phyloP scores from a whole-genome alignment of 164 flowering plant species.

The Kingdonia uniflora region DNA sequence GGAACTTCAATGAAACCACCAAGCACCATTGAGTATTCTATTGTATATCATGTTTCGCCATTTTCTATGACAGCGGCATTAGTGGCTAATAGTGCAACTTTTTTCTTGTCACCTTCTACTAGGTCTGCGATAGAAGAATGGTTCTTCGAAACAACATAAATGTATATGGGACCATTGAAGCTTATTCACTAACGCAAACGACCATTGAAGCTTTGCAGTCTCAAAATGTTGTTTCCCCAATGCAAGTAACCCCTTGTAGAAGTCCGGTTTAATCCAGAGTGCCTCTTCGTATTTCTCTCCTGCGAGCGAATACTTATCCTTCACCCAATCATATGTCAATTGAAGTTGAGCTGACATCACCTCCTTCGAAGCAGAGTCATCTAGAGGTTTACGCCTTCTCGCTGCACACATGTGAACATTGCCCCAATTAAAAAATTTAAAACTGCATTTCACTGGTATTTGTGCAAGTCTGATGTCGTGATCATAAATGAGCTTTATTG shows the following conservation, averaged over 20 bases:
- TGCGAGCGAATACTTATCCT: conserved; percentile 72
- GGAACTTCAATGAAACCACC: conserved; percentile 11
- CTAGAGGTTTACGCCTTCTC: conserved; percentile 80
- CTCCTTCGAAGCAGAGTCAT: conserved; percentile 68
- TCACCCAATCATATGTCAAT: conserved; percentile 84
- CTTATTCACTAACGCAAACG: conserved; percentile 77
- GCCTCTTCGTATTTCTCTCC: conserved; percentile 85
- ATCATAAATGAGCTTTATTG: conserved; percentile 86
- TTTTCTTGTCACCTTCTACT: conserved; percentile 29
- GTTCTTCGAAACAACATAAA: conserved; percentile 68
- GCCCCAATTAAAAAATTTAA: conserved; percentile 79
- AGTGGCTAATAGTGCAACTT: conserved; percentile 12
- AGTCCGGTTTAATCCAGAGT: conserved; percentile 75
- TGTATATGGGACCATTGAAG: conserved; percentile 87
- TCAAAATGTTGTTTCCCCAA: conserved; percentile 96
- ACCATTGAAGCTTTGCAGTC: conserved; percentile 97
- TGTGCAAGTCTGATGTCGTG: conserved; percentile 91
- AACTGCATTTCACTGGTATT: conserved; percentile 78
- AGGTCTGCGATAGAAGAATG: conserved; percentile 60
- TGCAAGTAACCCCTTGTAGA: conserved; percentile 90
- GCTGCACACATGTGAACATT: conserved; percentile 98
- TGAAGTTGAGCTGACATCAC: conserved; percentile 59
- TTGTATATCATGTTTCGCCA: conserved; percentile 5
- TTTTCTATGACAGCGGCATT: conserved; percentile 10
- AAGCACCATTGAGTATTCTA: not conserved